A percentile compares a stretch with the other conserved stretches of the same genome.
phyloP scores from a whole-genome alignment of 306 rosid species.

The Vigna radiata region DNA sequence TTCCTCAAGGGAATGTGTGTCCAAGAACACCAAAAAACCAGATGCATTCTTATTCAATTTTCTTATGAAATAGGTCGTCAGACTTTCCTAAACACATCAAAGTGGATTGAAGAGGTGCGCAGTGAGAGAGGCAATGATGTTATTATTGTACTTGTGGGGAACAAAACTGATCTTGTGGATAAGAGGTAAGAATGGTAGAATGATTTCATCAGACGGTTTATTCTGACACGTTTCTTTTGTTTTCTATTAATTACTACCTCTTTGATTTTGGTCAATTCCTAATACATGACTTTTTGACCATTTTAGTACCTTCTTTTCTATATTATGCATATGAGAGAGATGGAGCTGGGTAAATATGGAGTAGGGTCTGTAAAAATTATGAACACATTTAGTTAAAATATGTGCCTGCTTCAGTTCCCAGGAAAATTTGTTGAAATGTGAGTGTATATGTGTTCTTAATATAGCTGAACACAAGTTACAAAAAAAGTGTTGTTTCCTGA shows the following conservation, averaged over 20 bases:
- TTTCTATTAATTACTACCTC: not conserved
- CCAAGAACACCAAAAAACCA: not conserved
- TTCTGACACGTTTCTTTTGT: not conserved
- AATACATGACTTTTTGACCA: not conserved
- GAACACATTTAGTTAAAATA: not conserved
- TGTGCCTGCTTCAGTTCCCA: not conserved
- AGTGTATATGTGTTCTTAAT: not conserved
- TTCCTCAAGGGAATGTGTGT: conserved; percentile 4
- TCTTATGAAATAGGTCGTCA: conserved; percentile 58
- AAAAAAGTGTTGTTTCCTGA: not conserved
- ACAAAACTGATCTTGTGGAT: conserved; percentile 83
- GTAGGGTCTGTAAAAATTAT: conserved; percentile 7
- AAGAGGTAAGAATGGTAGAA: conserved; percentile 57
- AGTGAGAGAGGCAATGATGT: conserved; percentile 76
- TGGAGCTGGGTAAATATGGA: not conserved
- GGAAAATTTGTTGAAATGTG: not conserved
- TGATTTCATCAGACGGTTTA: conserved; percentile 11
- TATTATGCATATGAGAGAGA: not conserved
- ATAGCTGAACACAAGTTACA: not conserved
- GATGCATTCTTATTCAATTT: conserved; percentile 27
- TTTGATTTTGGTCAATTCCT: conserved; percentile 6
- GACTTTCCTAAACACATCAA: conserved; percentile 68
- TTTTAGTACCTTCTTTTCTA: not conserved
- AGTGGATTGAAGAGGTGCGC: conserved; percentile 85
- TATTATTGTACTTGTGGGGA: conserved; percentile 73